Conservation (phyloP, 768 basidiomycete species). For the Amylocystis lapponica region DNA sequence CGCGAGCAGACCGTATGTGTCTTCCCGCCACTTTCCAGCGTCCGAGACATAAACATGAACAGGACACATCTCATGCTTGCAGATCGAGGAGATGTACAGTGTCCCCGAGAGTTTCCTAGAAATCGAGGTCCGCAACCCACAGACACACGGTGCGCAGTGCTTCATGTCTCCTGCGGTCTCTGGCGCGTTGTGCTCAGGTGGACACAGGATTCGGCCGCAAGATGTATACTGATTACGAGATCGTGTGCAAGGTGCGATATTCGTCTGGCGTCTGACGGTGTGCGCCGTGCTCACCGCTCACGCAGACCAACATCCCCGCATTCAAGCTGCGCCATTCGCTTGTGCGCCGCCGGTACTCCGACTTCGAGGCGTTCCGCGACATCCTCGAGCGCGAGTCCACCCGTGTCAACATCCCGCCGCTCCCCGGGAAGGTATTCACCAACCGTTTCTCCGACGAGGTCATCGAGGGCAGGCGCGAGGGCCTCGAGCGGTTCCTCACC, state of each 20-base stretch:
- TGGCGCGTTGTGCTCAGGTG: background rate
- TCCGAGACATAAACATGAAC: constrained; percentile 25
- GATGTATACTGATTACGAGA: constrained; percentile 99
- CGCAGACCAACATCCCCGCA: constrained; percentile 95
- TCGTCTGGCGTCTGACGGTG: background rate
- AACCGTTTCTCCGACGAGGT: constrained; percentile 98
- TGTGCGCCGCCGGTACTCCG: constrained; percentile 59
- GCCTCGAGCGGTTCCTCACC: constrained; percentile 90
- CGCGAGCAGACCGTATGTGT: constrained; percentile 35
- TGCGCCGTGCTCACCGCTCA: too few species aligned
- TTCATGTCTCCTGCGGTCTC: background rate
- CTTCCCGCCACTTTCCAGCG: constrained; percentile 1
- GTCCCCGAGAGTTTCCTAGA: constrained; percentile 96
- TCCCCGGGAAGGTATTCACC: constrained; percentile 98
- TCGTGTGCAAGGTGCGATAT: constrained; percentile 85
- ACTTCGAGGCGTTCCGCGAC: constrained; percentile 89
- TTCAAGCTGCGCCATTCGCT: constrained; percentile 82
- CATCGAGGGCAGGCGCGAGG: constrained; percentile 87
- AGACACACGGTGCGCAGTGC: constrained; percentile 76
- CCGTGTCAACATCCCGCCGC: constrained; percentile 93
- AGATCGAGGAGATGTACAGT: constrained; percentile 99
- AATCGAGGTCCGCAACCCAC: constrained; percentile 95
- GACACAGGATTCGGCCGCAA: constrained; percentile 85
- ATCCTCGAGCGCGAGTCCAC: constrained; percentile 96
- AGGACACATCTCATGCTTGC: constrained; percentile 20